Conservation (phyloP, 495 filamentous ascomycete genomes). For the Penicillium herquei region DNA sequence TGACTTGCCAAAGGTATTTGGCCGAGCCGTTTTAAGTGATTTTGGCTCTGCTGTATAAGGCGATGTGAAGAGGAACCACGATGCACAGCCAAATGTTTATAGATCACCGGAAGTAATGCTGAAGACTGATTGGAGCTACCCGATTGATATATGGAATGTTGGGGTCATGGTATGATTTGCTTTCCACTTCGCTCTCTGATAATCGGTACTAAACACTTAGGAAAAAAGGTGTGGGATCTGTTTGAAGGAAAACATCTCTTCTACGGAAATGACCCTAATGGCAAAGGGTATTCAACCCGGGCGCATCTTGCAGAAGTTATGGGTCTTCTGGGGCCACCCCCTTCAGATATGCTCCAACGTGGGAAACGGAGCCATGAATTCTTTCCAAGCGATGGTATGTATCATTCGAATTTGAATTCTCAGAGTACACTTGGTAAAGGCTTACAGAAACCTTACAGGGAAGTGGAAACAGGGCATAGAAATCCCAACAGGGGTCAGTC, state of each 20-base stretch:
- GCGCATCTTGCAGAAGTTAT: slow-evolving; percentile 50
- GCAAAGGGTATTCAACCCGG: slow-evolving; percentile 38
- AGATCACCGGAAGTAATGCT: slow-evolving; percentile 2
- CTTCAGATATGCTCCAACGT: slow-evolving; percentile 37
- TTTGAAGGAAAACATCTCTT: slow-evolving; percentile 49
- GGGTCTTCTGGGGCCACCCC: slow-evolving; percentile 44
- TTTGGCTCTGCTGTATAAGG: slow-evolving; percentile 66
- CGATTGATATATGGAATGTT: slow-evolving; percentile 52
- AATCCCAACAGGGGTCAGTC: too few species aligned
- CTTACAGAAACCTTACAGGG: background rate
- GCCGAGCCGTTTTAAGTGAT: slow-evolving; percentile 56
- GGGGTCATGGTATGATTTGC: slow-evolving; percentile 15
- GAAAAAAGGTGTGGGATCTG: slow-evolving; percentile 40
- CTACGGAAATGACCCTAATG: slow-evolving; percentile 40
- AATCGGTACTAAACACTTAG: background rate
- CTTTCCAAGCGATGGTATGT: slow-evolving; percentile 36
- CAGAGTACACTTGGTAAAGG: background rate
- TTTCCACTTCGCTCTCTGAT: background rate
- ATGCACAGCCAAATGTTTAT: background rate
- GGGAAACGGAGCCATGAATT: slow-evolving; percentile 36
- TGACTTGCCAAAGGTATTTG: slow-evolving; percentile 29
- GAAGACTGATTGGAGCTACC: slow-evolving; percentile 35
- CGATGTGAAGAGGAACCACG: background rate
- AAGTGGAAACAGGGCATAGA: too few species aligned
- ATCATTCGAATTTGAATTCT: too few species aligned